Evolutionary conservation across 2,329 filamentous ascomycete genomes (phyloP), one percentile per base, ranked within the genome.

Genomic region (Talaromyces sp.): DNA sequence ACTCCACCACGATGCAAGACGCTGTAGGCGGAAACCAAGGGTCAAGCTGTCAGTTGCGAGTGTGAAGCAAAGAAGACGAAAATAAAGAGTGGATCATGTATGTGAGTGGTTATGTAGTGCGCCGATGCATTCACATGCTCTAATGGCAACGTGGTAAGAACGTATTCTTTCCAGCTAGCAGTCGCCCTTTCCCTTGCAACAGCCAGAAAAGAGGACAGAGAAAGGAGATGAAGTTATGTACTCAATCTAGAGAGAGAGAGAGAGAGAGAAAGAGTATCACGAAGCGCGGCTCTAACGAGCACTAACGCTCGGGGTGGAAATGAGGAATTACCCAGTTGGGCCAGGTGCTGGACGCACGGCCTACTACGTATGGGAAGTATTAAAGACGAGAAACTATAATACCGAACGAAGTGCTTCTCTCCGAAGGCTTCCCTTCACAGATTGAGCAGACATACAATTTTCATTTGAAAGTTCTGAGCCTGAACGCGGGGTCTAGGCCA

Each of bases 1-100:
- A 67, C 68, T 68, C 70, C 68, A 72, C 70, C 68, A 19, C 35
- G 24, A 65, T 61, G 58, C 68, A 70, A 64, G 66, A 68, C 66
- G 61, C 61, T 63, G 50, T 63, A 63, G 61, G 61, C n/a, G 60
- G 61, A 63, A 63, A 57, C 27, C 48, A 37, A 41, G 31, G 31
- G 50, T 22, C 31, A 35, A 54, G 7, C n/a, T 56, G 52, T 37
- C 33, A 39, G 52, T 39, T 39, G 19, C 19, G 31, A 39, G 56
- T 45, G 16, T 16, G 24, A 43, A 27, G 56, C 5, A 16, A 59
- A 13, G 37, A 59, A 43, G 37, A 59, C 45, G 19, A n/a, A 31
- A 59, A 27, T 39, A 58, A 45, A 31, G 56, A 59, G 56, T 27
- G 39, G 39, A 45, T 58, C 14, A 6, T 41, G 56, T 31, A 6